A percentile compares a stretch with the other conserved stretches of the same genome.
Conservation (phyloP, 768 basidiomycete genomes). For the Lanmaoa pseudosensibilis region DNA sequence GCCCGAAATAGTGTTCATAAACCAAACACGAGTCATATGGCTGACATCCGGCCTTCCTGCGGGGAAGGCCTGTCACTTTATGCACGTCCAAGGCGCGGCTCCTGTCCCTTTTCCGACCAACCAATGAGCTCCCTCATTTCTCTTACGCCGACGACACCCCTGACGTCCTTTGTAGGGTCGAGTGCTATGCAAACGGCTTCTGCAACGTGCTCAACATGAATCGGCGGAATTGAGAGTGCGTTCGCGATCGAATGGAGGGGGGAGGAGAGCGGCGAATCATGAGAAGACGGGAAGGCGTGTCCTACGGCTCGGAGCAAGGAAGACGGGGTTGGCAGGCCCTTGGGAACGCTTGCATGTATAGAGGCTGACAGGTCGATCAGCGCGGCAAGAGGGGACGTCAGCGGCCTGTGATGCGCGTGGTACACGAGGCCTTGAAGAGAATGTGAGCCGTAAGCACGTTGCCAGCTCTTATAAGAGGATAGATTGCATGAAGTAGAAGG, state of each 20-base stretch:
- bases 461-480: slow-evolving; percentile 9
- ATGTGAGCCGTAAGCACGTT: slow-evolving; percentile 14
- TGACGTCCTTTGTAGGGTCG: slow-evolving; percentile 48
- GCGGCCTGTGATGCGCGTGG: slow-evolving; percentile 90
- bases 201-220: slow-evolving; percentile 96
- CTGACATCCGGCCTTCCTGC: slow-evolving; percentile 1
- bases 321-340: slow-evolving; percentile 62
- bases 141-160: slow-evolving; percentile 66
- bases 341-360: slow-evolving; percentile 61
- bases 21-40: slow-evolving; percentile 9
- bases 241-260: slow-evolving; percentile 70
- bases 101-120: slow-evolving; percentile 46
- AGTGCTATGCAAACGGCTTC: slow-evolving; percentile 72
- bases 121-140: slow-evolving; percentile 78
- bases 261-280: slow-evolving; percentile 39
- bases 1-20: slow-evolving; percentile 16
- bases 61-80: slow-evolving; percentile 11
- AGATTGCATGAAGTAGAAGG: slow-evolving; percentile 4
- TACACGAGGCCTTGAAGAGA: slow-evolving; percentile 79
- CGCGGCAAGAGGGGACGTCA: slow-evolving; percentile 82
- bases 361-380: slow-evolving; percentile 78
- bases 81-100: slow-evolving; percentile 16
- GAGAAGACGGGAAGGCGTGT: slow-evolving; percentile 35
- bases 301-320: slow-evolving; percentile 56
- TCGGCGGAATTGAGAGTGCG: slow-evolving; percentile 79